Evolutionary conservation across 306 rosid genomes (phyloP).

Genomic region (Gynostemma pentaphyllum): DNA sequence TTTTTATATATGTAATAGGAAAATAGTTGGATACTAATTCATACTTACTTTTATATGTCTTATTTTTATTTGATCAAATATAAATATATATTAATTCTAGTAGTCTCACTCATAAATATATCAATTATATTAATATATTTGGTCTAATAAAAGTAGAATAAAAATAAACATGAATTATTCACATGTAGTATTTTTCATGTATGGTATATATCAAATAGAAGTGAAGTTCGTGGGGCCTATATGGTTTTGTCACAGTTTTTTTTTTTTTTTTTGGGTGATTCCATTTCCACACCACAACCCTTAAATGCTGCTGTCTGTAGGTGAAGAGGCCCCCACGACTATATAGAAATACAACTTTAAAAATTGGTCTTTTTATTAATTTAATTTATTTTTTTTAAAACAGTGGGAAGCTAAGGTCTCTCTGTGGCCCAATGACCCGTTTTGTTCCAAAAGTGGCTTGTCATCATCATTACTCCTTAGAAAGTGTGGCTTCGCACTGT

Average conservation of each 20-base stretch:
- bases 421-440: conserved; percentile 2
- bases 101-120: too few species aligned
- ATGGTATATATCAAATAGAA: too few species aligned
- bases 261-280: neutral
- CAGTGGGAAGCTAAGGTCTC: neutral
- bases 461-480: conserved; percentile 4
- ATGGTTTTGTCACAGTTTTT: neutral
- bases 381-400: neutral
- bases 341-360: neutral
- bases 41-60: too few species aligned
- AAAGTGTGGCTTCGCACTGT: conserved; percentile 9
- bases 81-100: too few species aligned
- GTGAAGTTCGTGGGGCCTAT: neutral
- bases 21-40: too few species aligned
- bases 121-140: too few species aligned
- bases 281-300: too few species aligned
- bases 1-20: too few species aligned
- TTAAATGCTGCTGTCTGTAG: conserved; percentile 3
- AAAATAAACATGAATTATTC: too few species aligned
- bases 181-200: too few species aligned
- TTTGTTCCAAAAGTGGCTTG: conserved; percentile 1
- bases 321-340: conserved; percentile 5
- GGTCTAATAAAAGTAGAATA: too few species aligned
- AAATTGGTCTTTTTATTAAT: neutral
- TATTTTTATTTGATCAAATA: too few species aligned